Evolutionary conservation across 2,329 filamentous ascomycete genomes (phyloP).

Genomic region (Fusarium humuli): DNA sequence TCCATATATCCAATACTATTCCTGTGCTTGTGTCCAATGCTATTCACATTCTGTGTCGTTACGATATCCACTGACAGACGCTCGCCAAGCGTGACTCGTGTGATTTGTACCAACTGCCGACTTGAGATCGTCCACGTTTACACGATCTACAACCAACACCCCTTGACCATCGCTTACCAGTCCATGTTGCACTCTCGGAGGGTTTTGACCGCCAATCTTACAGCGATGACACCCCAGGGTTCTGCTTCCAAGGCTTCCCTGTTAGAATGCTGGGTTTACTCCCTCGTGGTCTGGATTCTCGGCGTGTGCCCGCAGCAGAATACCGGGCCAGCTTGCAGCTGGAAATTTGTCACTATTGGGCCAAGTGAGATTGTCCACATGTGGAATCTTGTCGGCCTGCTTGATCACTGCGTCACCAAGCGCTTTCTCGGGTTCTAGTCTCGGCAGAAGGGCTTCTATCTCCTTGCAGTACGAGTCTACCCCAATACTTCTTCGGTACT

Average conservation of each 20-base stretch:
- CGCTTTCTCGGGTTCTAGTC: conserved; percentile 42
- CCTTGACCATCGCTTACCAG: conserved; percentile 16
- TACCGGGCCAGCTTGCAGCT: conserved; percentile 48
- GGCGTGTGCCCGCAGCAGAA: conserved; percentile 47
- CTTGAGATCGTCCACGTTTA: conserved; percentile 27
- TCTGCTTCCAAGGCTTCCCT: not conserved
- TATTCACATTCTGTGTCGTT: not conserved
- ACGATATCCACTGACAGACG: not conserved
- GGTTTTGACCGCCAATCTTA: conserved; percentile 23
- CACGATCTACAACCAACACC: conserved; percentile 20
- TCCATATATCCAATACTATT: conserved; percentile 10
- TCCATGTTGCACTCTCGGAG: not conserved
- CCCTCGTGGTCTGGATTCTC: conserved; percentile 47
- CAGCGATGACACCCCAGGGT: not conserved
- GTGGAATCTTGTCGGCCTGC: conserved; percentile 41
- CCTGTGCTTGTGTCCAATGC: not conserved
- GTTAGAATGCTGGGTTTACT: conserved; percentile 47
- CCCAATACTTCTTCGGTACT: conserved; percentile 16
- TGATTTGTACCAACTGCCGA: conserved; percentile 23
- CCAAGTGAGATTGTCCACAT: conserved; percentile 44
- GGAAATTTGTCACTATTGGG: conserved; percentile 47
- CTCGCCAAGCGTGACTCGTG: conserved; percentile 14
- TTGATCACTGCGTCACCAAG: conserved; percentile 47
- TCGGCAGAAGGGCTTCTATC: conserved; percentile 44
- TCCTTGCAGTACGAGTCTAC: conserved; percentile 16